Percentiles rank a stretch among this genome's conserved stretches.
phyloP scores from a whole-genome alignment of 139 green algal genomes.

The Limnomonas spitsbergensis region DNA sequence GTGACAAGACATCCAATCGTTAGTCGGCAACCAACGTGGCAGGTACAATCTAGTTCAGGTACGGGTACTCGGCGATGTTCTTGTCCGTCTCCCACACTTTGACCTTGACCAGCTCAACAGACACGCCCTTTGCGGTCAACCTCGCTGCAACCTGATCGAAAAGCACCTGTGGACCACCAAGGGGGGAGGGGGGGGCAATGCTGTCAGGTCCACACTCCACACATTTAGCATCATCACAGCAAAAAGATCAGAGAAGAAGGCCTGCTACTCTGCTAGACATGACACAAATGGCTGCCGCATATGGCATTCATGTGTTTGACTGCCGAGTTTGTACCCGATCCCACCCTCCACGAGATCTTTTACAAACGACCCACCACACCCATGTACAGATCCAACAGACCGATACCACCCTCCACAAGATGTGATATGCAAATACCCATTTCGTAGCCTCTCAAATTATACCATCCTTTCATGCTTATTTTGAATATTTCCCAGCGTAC shows the following conservation, averaged over 20 bases:
- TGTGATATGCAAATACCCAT: neutral
- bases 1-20: no score
- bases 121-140: neutral
- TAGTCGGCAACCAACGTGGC: no score
- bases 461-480: neutral
- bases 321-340: neutral
- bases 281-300: no score
- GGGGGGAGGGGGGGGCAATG: neutral
- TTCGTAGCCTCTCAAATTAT: neutral
- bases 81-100: conserved; percentile 3
- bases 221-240: neutral
- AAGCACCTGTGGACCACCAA: neutral
- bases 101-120: neutral
- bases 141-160: neutral
- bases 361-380: no score
- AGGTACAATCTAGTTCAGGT: no score
- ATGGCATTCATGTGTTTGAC: no score
- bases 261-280: neutral
- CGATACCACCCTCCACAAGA: neutral
- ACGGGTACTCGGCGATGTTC: neutral
- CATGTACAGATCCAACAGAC: neutral
- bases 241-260: neutral
- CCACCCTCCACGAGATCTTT: no score
- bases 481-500: no score
- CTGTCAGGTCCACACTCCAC: neutral